A percentile compares a stretch with the other conserved stretches of the same genome.
Evolutionary conservation across 2,329 filamentous ascomycete genomes (phyloP).

Genomic region (Aspergillus japonicus): DNA sequence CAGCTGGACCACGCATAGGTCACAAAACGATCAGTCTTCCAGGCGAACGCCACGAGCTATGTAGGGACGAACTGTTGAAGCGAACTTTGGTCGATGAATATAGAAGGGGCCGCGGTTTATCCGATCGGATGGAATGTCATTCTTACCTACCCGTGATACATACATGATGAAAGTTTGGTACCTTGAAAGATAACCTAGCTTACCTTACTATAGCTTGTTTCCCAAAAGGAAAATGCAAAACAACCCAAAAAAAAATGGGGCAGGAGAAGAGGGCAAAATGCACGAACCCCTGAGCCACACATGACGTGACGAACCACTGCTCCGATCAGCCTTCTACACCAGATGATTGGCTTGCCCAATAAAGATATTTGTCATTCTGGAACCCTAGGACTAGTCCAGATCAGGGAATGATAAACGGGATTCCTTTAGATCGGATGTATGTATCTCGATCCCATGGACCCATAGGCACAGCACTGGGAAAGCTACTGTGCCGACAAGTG

Average conservation of each 20-base stretch:
- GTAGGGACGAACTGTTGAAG: background rate
- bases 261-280: constrained; percentile 14
- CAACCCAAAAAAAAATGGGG: background rate
- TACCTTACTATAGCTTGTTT: background rate
- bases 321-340: background rate
- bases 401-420: constrained; percentile 21
- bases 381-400: constrained; percentile 6
- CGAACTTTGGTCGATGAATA: background rate
- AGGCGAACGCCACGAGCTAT: background rate
- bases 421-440: background rate
- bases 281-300: constrained; percentile 20
- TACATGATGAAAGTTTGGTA: background rate
- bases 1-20: background rate
- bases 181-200: background rate
- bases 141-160: constrained; percentile 2
- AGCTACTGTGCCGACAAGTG: background rate
- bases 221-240: background rate
- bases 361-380: constrained; percentile 29
- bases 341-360: constrained; percentile 18
- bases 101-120: background rate
- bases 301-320: constrained; percentile 21
- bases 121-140: constrained; percentile 7
- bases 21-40: background rate
- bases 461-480: too few species aligned
- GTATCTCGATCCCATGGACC: background rate